phyloP scores from a whole-genome alignment of 352 stramenopile species.

The Phytophthora colocasiae region DNA sequence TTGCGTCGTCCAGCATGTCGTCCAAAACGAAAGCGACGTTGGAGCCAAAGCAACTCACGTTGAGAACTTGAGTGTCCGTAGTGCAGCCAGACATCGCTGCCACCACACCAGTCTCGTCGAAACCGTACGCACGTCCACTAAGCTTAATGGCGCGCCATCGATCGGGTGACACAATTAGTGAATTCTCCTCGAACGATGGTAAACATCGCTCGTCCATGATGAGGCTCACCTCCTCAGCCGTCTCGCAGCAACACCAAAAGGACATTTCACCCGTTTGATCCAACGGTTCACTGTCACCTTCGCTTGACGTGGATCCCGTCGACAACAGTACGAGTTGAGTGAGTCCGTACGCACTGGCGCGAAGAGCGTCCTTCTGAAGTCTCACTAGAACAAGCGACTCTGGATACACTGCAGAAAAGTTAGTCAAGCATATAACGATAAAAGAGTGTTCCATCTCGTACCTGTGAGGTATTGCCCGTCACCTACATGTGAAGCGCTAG shows the following conservation, averaged over 20 bases:
- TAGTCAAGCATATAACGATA: background rate
- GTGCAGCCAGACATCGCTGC: slow-evolving; percentile 86
- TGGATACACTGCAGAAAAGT: slow-evolving; percentile 61
- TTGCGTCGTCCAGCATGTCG: slow-evolving; percentile 74
- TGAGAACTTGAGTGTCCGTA: slow-evolving; percentile 85
- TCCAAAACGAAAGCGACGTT: slow-evolving; percentile 88
- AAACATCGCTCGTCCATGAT: slow-evolving; percentile 81
- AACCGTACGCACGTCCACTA: slow-evolving; percentile 79
- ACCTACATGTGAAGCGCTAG: slow-evolving; percentile 47
- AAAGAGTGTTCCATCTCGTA: slow-evolving; percentile 20
- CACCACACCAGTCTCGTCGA: slow-evolving; percentile 89
- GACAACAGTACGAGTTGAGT: slow-evolving; percentile 82
- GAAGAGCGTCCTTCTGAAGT: slow-evolving; percentile 77
- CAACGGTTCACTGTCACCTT: slow-evolving; percentile 21
- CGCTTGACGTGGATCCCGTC: slow-evolving; percentile 21
- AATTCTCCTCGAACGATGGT: slow-evolving; percentile 67
- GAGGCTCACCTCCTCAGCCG: slow-evolving; percentile 82
- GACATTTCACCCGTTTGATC: slow-evolving; percentile 41
- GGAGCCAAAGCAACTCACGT: slow-evolving; percentile 86
- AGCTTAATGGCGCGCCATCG: slow-evolving; percentile 89
- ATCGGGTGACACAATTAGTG: slow-evolving; percentile 86
- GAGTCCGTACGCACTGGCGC: slow-evolving; percentile 76
- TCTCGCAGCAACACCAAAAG: slow-evolving; percentile 90
- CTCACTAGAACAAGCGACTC: slow-evolving; percentile 80
- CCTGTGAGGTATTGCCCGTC: slow-evolving; percentile 82